These are phyloP conservation scores for Cinchona pubescens DNA, from an alignment of 257 asterid species.

Conservation along the genomic window DNA sequence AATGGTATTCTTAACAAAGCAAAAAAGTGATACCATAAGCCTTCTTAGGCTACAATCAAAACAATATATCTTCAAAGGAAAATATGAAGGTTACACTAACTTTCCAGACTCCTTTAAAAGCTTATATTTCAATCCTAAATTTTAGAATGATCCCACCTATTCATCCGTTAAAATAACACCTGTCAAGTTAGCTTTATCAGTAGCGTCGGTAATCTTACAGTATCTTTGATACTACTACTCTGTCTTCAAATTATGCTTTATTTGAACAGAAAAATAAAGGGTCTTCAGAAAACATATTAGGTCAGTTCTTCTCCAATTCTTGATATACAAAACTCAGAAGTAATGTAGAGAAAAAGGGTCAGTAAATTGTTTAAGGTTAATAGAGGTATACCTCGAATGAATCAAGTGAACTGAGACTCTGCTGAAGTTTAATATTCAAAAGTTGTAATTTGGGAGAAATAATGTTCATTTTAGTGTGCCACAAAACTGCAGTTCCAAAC, in stretches of 20 bases:
- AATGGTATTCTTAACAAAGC: background rate
- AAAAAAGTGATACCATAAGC: background rate
- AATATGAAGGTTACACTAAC: too few species aligned
- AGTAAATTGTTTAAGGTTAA: background rate
- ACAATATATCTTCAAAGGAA: background rate
- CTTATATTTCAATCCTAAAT: too few species aligned
- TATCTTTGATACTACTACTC: too few species aligned
- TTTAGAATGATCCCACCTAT: too few species aligned
- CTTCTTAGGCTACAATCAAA: background rate
- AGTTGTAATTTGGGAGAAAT: constrained; percentile 31
- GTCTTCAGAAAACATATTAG: background rate
- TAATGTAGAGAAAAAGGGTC: background rate
- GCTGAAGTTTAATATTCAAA: constrained; percentile 27
- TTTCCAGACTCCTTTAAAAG: too few species aligned
- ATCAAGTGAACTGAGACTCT: constrained; percentile 53
- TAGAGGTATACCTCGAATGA: constrained; percentile 49
- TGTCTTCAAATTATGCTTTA: background rate
- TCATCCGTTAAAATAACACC: too few species aligned
- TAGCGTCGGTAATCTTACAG: too few species aligned
- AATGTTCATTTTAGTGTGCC: constrained; percentile 31
- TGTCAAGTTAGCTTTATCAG: too few species aligned
- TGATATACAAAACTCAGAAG: background rate
- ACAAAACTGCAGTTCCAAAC: constrained; percentile 28
- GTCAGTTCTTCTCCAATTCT: background rate
- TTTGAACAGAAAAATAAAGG: background rate